Percentiles rank a stretch among this genome's conserved stretches.
phyloP scores from a whole-genome alignment of 1,139 yeast genomes.

The Geotrichum phurueaensis region DNA sequence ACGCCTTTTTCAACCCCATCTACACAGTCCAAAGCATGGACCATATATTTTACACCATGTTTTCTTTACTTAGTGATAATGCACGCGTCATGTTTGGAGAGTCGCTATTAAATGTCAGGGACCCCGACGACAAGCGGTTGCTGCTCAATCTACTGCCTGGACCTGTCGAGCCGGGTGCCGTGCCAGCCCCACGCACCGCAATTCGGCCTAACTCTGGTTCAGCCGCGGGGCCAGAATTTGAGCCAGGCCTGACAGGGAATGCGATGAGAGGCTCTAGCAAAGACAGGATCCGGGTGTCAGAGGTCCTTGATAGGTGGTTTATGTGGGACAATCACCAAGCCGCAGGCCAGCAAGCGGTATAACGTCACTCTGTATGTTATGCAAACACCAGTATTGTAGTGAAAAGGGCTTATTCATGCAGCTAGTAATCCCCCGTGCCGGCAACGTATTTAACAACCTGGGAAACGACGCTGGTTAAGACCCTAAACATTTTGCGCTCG shows the following conservation, averaged over 20 bases:
- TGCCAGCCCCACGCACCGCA: not conserved
- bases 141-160: slow-evolving; percentile 8
- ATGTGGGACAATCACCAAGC: not conserved
- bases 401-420: not conserved
- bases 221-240: not conserved
- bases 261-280: slow-evolving; percentile 10
- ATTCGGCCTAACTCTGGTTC: not conserved
- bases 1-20: not conserved
- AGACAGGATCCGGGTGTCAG: not conserved
- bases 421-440: not conserved
- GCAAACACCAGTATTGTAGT: not conserved
- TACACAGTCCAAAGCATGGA: slow-evolving; percentile 10
- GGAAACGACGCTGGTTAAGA: not conserved
- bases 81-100: slow-evolving; percentile 13
- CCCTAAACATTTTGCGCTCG: not conserved
- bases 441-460: not conserved
- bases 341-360: not conserved
- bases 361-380: not conserved
- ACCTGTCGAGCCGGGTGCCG: not conserved
- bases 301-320: slow-evolving; percentile 7
- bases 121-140: not conserved
- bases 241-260: slow-evolving; percentile 1
- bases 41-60: slow-evolving; percentile 4
- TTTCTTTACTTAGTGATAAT: not conserved
- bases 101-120: not conserved